A percentile compares a stretch with the other conserved stretches of the same genome.
These are phyloP conservation scores for Amanita rubescens DNA, from an alignment of 768 basidiomycete species.

Conservation along the genomic window DNA sequence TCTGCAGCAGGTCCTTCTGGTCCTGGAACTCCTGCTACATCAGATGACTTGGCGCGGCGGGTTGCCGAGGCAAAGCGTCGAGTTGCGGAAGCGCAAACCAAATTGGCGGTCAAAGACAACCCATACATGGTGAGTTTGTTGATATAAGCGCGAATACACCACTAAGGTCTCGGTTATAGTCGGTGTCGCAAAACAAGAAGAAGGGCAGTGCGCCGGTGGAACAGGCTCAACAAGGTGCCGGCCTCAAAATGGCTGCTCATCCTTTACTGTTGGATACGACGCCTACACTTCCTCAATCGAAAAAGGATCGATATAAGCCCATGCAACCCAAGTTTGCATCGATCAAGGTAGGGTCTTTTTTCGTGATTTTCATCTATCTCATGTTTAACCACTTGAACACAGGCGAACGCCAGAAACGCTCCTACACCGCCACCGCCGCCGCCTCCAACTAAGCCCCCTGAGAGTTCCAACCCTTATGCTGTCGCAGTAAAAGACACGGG, in stretches of 20 bases:
- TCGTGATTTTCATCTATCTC: neutral
- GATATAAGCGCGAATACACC: neutral
- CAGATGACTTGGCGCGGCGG: constrained; percentile 64
- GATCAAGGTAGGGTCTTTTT: constrained; percentile 61
- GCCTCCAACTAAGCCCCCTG: constrained; percentile 31
- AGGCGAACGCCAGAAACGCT: constrained; percentile 74
- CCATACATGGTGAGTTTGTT: constrained; percentile 71
- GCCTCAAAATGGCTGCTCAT: constrained; percentile 87
- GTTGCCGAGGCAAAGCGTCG: constrained; percentile 83
- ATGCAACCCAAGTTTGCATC: constrained; percentile 99
- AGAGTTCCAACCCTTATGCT: constrained; percentile 72
- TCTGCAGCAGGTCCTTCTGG: constrained; percentile 29
- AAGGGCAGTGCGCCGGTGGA: constrained; percentile 41
- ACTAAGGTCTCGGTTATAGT: constrained; percentile 23
- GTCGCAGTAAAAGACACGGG: constrained; percentile 52
- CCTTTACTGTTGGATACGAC: constrained; percentile 73
- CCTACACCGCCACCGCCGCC: constrained; percentile 52
- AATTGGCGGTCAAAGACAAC: constrained; percentile 69
- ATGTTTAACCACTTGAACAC: neutral
- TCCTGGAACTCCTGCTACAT: constrained; percentile 28
- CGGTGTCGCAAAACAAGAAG: constrained; percentile 49
- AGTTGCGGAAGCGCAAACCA: constrained; percentile 76
- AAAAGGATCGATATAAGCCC: constrained; percentile 92
- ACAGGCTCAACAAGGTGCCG: constrained; percentile 69
- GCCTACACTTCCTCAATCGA: constrained; percentile 51